These are phyloP conservation scores for Fusarium chlamydosporum DNA, from an alignment of 2,329 filamentous ascomycete species.

Conservation along the genomic window DNA sequence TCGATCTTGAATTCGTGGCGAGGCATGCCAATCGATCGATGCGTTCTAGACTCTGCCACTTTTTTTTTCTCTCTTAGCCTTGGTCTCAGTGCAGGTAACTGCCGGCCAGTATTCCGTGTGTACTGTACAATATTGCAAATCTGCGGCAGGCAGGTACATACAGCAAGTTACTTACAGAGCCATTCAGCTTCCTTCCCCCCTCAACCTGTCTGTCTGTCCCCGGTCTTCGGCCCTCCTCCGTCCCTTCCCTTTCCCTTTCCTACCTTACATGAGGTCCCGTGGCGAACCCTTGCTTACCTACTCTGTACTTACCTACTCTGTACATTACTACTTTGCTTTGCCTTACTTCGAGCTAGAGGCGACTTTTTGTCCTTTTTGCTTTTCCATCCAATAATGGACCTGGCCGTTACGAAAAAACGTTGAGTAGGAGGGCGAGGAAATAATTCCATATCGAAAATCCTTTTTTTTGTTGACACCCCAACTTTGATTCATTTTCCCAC, in stretches of 20 bases:
- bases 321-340: not conserved
- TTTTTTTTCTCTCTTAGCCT: not conserved
- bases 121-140: no score
- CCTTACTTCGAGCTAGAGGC: not conserved
- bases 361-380: not conserved
- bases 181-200: not conserved
- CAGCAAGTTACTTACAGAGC: not conserved
- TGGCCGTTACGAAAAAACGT: slow-evolving; percentile 8
- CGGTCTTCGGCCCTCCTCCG: slow-evolving; percentile 22
- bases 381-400: slow-evolving; percentile 5
- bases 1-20: slow-evolving; percentile 22
- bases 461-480: not conserved
- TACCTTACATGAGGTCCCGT: not conserved
- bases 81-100: not conserved
- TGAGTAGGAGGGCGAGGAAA: not conserved
- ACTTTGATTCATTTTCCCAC: not conserved
- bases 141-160: no score
- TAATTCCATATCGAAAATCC: not conserved
- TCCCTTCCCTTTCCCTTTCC: not conserved
- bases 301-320: not conserved
- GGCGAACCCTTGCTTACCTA: not conserved
- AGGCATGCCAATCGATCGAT: slow-evolving; percentile 15
- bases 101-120: not conserved
- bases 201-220: not conserved
- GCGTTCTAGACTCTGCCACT: slow-evolving; percentile 25